These are phyloP conservation scores for Cytospora chrysosperma DNA, from an alignment of 2,329 filamentous ascomycete species.

Conservation along the genomic window DNA sequence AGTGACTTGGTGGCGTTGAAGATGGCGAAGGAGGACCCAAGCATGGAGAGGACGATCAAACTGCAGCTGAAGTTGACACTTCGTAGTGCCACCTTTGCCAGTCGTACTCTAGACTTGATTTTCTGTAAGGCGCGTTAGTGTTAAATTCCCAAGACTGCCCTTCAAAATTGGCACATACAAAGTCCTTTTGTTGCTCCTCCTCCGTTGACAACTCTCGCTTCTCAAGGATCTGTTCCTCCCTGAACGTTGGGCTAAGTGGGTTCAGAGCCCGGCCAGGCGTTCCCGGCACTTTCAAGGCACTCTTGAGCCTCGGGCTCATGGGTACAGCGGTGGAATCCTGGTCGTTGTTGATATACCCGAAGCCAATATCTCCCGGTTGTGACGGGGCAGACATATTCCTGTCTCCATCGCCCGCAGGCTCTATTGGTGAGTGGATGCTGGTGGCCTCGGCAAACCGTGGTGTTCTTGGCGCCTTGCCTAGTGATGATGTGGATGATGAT, in stretches of 20 bases:
- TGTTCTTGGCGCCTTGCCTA: slow-evolving; percentile 65
- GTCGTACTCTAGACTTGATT: slow-evolving; percentile 85
- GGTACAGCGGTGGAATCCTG: slow-evolving; percentile 59
- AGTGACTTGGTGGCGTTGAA: slow-evolving; percentile 84
- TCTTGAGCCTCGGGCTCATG: slow-evolving; percentile 77
- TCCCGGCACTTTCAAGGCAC: slow-evolving; percentile 83
- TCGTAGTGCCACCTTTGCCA: slow-evolving; percentile 94
- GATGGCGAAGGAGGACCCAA: slow-evolving; percentile 83
- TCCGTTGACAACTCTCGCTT: slow-evolving; percentile 80
- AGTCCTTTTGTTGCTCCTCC: slow-evolving; percentile 80
- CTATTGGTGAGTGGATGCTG: slow-evolving; percentile 73
- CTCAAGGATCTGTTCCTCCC: slow-evolving; percentile 82
- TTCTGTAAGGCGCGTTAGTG: slow-evolving; percentile 58
- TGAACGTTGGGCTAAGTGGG: slow-evolving; percentile 86
- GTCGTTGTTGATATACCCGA: slow-evolving; percentile 77
- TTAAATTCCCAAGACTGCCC: background rate
- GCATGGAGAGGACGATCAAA: slow-evolving; percentile 88
- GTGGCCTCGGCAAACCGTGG: slow-evolving; percentile 82
- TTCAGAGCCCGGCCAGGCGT: slow-evolving; percentile 75
- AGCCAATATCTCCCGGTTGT: slow-evolving; percentile 83
- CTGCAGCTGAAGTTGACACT: slow-evolving; percentile 97
- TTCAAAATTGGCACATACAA: slow-evolving; percentile 61
- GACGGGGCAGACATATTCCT: slow-evolving; percentile 58
- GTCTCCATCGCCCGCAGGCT: slow-evolving; percentile 44
- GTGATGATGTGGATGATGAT: slow-evolving; percentile 52